phyloP scores from a whole-genome alignment of 441 rosid genomes.

The Macaranga tanarius region DNA sequence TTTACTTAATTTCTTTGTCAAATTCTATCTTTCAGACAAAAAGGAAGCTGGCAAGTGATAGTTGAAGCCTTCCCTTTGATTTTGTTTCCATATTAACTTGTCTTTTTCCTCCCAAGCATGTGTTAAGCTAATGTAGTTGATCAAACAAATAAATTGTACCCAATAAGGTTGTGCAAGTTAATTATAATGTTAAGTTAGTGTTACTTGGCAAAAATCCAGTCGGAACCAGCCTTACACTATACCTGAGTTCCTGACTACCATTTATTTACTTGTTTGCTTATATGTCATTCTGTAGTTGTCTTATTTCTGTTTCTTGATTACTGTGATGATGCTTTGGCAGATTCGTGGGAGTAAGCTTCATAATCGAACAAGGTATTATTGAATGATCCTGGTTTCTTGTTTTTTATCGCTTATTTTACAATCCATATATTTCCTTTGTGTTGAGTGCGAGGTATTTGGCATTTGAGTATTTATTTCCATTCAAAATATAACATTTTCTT shows the following conservation, averaged over 20 bases:
- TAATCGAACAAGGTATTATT: conserved; percentile 77
- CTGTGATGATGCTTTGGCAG: conserved; percentile 40
- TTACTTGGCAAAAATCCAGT: neutral
- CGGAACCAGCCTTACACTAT: neutral
- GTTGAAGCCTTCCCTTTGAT: neutral
- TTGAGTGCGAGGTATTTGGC: neutral
- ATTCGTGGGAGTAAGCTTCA: conserved; percentile 97
- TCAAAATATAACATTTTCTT: neutral
- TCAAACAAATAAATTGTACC: neutral
- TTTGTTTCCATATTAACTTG: neutral
- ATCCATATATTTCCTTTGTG: neutral
- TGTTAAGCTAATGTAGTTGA: neutral
- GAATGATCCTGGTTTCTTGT: conserved; percentile 21
- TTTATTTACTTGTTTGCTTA: neutral
- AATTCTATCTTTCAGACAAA: neutral
- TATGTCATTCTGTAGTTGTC: neutral
- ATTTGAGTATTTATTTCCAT: neutral
- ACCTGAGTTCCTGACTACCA: neutral
- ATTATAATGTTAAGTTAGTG: neutral
- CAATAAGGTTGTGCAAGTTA: neutral
- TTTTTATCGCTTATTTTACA: conserved; percentile 15
- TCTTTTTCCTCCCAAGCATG: neutral
- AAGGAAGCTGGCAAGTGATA: neutral
- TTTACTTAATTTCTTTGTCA: neutral
- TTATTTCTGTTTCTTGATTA: neutral